These are phyloP conservation scores for Alternaria ethzedia DNA, from an alignment of 2,329 filamentous ascomycete species.

Conservation along the genomic window DNA sequence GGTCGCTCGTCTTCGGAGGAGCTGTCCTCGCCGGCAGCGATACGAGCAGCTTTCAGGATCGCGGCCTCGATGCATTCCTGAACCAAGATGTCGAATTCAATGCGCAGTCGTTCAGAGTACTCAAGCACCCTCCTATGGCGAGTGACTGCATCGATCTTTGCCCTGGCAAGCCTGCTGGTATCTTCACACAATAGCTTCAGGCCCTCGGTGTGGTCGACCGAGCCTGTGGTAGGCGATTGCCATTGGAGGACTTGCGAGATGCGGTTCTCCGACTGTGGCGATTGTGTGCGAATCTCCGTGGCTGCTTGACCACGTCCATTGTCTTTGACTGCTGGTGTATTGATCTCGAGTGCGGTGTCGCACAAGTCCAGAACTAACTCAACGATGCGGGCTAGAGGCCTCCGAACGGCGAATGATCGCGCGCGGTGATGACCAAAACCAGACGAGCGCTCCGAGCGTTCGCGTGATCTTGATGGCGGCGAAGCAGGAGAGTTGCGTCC, in stretches of 20 bases:
- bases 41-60: constrained; percentile 84
- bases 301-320: constrained; percentile 65
- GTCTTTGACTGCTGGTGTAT: constrained; percentile 91
- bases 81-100: constrained; percentile 91
- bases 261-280: constrained; percentile 92
- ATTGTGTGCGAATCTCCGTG: constrained; percentile 88
- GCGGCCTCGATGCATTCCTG: constrained; percentile 96
- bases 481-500: constrained; percentile 74
- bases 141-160: constrained; percentile 91
- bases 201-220: constrained; percentile 90
- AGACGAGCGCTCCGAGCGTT: constrained; percentile 69
- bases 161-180: constrained; percentile 80
- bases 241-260: constrained; percentile 95
- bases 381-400: constrained; percentile 90
- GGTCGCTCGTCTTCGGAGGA: constrained; percentile 66
- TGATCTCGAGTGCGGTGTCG: constrained; percentile 94
- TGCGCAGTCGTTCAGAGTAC: constrained; percentile 91
- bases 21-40: constrained; percentile 82
- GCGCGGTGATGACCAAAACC: constrained; percentile 81
- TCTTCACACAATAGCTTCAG: constrained; percentile 87
- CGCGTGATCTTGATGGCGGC: constrained; percentile 68
- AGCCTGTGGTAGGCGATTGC: constrained; percentile 92
- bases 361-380: constrained; percentile 94
- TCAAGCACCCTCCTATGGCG: constrained; percentile 92
- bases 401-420: constrained; percentile 87